phyloP scores from a whole-genome alignment of 768 basidiomycete genomes.

The Mycena floridula region DNA sequence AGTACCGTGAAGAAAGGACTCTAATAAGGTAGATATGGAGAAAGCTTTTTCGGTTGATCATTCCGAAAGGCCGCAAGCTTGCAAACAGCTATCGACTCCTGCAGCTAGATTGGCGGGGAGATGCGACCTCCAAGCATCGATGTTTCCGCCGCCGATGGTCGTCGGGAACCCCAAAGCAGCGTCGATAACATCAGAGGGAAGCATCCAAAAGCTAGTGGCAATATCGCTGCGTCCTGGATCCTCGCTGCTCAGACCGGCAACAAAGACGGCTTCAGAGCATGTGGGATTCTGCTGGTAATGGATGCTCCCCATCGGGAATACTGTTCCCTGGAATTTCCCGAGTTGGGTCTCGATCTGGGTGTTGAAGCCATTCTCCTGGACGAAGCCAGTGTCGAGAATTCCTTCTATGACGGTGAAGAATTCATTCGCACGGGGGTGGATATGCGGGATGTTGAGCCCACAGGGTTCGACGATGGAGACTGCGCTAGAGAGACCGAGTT shows the following conservation, averaged over 20 bases:
- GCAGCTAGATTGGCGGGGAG: slow-evolving; percentile 9
- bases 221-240: slow-evolving; percentile 9
- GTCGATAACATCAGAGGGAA: slow-evolving; percentile 7
- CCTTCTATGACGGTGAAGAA: slow-evolving; percentile 23
- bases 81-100: slow-evolving; percentile 9
- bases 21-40: too few species aligned
- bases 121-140: slow-evolving; percentile 6
- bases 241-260: slow-evolving; percentile 6
- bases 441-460: slow-evolving; percentile 31
- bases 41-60: too few species aligned
- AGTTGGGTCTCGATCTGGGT: slow-evolving; percentile 8
- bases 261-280: too few species aligned
- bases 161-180: slow-evolving; percentile 9
- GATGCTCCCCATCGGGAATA: too few species aligned
- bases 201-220: slow-evolving; percentile 10
- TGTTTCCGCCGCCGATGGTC: slow-evolving; percentile 8
- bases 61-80: slow-evolving; percentile 7
- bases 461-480: slow-evolving; percentile 10
- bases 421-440: slow-evolving; percentile 28
- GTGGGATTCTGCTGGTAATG: slow-evolving; percentile 12
- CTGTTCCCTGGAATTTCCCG: too few species aligned
- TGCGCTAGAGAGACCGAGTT: slow-evolving; percentile 4
- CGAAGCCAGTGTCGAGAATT: too few species aligned
- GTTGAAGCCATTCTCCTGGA: too few species aligned
- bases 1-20: too few species aligned